Conservation (phyloP, 2,329 filamentous ascomycete genomes). For the Calonectria pauciramosa region DNA sequence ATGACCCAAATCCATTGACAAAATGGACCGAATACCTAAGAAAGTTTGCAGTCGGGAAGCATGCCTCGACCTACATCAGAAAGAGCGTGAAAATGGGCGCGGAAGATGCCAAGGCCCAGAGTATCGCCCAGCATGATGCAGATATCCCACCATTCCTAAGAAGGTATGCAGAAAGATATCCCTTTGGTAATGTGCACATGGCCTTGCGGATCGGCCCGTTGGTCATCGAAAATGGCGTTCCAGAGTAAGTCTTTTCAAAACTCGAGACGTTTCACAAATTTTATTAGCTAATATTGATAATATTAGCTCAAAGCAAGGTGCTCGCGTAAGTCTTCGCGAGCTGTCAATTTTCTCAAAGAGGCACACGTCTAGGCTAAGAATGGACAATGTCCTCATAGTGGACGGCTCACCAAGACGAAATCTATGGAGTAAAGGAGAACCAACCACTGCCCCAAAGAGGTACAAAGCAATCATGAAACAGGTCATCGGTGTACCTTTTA, state of each 20-base stretch:
- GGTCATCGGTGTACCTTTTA: neutral
- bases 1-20: neutral
- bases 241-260: neutral
- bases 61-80: neutral
- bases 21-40: neutral
- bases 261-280: too few species aligned
- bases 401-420: neutral
- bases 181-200: constrained; percentile 57
- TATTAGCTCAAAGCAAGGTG: neutral
- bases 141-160: neutral
- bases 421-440: neutral
- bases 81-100: neutral
- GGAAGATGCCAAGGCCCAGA: neutral
- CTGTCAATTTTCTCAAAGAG: neutral
- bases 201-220: constrained; percentile 55
- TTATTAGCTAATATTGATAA: too few species aligned
- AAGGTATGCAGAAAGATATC: constrained; percentile 43
- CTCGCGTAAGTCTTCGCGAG: neutral
- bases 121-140: neutral
- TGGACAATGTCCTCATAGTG: neutral
- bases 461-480: constrained; percentile 2
- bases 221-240: constrained; percentile 49
- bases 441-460: neutral
- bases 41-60: neutral
- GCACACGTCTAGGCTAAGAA: neutral